phyloP scores from a whole-genome alignment of 768 basidiomycete species.

The Pleurotus ostreatus region DNA sequence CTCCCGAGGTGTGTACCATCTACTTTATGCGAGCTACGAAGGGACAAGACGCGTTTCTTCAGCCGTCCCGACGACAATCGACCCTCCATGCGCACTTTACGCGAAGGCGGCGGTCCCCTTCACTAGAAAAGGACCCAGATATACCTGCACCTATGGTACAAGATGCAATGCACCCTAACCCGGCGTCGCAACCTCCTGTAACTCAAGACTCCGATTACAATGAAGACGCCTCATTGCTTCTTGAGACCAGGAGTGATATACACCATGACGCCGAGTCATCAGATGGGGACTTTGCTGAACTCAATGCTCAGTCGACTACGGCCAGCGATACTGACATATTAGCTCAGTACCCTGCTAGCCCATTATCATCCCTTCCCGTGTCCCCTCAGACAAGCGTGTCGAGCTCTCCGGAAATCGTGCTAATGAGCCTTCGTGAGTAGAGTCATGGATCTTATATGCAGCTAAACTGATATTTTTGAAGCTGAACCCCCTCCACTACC shows the following conservation, averaged over 20 bases:
- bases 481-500: conserved; percentile 7
- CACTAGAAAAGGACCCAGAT: background rate
- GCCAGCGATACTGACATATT: background rate
- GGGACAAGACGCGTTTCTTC: background rate
- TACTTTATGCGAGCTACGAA: background rate
- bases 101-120: background rate
- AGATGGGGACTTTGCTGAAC: background rate
- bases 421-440: background rate
- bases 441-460: background rate
- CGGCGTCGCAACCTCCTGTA: no score
- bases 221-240: background rate
- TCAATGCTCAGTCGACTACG: background rate
- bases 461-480: background rate
- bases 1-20: background rate
- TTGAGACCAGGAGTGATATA: background rate
- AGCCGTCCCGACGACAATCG: background rate
- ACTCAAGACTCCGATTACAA: background rate
- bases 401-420: conserved; percentile 3
- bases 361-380: no score
- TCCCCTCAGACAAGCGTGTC: background rate
- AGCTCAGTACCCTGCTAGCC: background rate
- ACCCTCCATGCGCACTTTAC: conserved; percentile 1
- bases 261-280: no score
- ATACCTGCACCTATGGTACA: background rate
- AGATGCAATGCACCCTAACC: background rate